These are phyloP conservation scores for Flaveria linearis DNA, from an alignment of 129 eudicot species.

Conservation along the genomic window DNA sequence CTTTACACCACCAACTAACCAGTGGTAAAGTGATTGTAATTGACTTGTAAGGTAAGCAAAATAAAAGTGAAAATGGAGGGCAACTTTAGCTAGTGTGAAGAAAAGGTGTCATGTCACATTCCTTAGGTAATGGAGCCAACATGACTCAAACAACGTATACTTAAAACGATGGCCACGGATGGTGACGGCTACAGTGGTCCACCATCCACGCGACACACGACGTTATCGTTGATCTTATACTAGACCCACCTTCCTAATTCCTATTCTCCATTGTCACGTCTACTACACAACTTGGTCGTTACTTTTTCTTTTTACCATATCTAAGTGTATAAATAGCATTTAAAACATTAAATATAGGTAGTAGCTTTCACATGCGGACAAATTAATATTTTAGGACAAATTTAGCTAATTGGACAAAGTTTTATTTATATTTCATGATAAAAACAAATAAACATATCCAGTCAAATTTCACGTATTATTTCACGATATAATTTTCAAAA, in stretches of 20 bases:
- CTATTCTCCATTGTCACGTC: too few species aligned
- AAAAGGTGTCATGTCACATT: slow-evolving; percentile 18
- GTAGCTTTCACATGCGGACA: too few species aligned
- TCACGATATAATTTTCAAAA: too few species aligned
- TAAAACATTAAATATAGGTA: too few species aligned
- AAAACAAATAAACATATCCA: too few species aligned
- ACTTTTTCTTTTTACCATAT: too few species aligned
- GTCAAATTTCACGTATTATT: too few species aligned
- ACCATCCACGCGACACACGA: not conserved
- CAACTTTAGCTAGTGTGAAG: slow-evolving; percentile 13
- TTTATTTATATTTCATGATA: too few species aligned
- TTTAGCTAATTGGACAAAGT: too few species aligned
- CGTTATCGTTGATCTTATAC: not conserved
- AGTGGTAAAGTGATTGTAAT: slow-evolving; percentile 7
- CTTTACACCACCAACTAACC: not conserved
- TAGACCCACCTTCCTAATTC: slow-evolving; percentile 11
- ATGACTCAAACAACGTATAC: slow-evolving; percentile 26
- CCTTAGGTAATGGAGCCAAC: slow-evolving; percentile 20
- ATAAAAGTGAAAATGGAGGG: slow-evolving; percentile 22
- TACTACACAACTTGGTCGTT: too few species aligned
- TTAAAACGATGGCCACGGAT: slow-evolving; percentile 10
- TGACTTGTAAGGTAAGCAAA: slow-evolving; percentile 43
- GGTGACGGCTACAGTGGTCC: slow-evolving; percentile 12
- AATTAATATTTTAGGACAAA: too few species aligned
- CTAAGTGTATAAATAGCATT: too few species aligned